phyloP scores from a whole-genome alignment of 805 yeast genomes.

The Ogataea neopini region DNA sequence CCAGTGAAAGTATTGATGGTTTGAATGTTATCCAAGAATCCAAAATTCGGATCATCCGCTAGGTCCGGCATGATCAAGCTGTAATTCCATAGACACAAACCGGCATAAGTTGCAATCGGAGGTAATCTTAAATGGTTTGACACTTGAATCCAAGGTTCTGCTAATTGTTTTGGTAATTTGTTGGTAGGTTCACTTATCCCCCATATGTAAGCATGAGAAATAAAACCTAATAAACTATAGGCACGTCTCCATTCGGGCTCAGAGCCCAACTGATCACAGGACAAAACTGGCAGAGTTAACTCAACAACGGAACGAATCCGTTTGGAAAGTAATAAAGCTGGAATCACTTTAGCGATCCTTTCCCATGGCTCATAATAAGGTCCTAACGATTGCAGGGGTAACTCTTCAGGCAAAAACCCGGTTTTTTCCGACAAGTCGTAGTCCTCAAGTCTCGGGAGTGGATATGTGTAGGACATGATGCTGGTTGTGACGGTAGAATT shows the following conservation, averaged over 20 bases:
- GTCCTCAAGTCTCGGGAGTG: constrained; percentile 54
- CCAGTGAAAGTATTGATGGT: constrained; percentile 88
- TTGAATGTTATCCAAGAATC: constrained; percentile 64
- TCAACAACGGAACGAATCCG: constrained; percentile 66
- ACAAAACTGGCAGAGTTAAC: constrained; percentile 52
- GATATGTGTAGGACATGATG: constrained; percentile 30
- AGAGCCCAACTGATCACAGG: constrained; percentile 44
- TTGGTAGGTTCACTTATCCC: constrained; percentile 63
- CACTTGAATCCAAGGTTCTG: constrained; percentile 66
- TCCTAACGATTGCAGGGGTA: constrained; percentile 64
- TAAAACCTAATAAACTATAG: constrained; percentile 72
- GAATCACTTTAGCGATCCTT: constrained; percentile 58
- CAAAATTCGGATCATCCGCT: constrained; percentile 29
- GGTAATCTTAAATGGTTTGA: constrained; percentile 69
- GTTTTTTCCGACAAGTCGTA: constrained; percentile 69
- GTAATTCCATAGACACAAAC: constrained; percentile 87
- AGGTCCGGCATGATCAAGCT: constrained; percentile 53
- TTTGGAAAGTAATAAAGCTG: constrained; percentile 69
- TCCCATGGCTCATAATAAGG: constrained; percentile 79
- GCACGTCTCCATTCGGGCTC: constrained; percentile 73
- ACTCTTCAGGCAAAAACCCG: constrained; percentile 76
- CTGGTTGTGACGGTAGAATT: no score
- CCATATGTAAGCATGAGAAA: constrained; percentile 92
- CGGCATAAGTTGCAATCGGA: constrained; percentile 86
- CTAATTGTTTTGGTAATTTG: constrained; percentile 63